A percentile compares a stretch with the other conserved stretches of the same genome.
These are phyloP conservation scores for Rhizopogon sp. DNA, from an alignment of 768 basidiomycete species.

Conservation along the genomic window DNA sequence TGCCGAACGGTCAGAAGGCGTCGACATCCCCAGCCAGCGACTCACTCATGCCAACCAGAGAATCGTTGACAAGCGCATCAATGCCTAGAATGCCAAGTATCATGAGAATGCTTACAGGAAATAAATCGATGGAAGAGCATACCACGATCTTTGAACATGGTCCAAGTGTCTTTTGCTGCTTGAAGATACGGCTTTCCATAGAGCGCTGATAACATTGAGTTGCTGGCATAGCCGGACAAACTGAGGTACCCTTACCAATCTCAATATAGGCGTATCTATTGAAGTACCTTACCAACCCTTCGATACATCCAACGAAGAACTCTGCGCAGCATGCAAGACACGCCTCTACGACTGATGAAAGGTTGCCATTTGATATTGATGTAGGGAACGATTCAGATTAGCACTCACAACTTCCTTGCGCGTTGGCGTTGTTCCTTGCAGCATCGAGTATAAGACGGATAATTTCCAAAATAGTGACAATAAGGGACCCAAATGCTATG, in stretches of 20 bases:
- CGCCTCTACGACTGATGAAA: constrained; percentile 56
- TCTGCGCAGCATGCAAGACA: constrained; percentile 75
- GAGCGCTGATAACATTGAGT: constrained; percentile 40
- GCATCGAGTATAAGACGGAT: constrained; percentile 56
- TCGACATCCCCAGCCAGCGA: not conserved
- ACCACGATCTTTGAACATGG: constrained; percentile 68
- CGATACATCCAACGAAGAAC: constrained; percentile 71
- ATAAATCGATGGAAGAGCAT: not conserved
- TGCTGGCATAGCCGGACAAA: not conserved
- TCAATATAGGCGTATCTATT: constrained; percentile 86
- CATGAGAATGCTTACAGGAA: not conserved
- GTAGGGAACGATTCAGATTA: not conserved
- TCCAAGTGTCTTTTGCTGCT: constrained; percentile 84
- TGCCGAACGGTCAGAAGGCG: constrained; percentile 17
- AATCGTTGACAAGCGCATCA: constrained; percentile 81
- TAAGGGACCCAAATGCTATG: constrained; percentile 80
- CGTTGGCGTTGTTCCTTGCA: constrained; percentile 52
- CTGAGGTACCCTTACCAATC: constrained; percentile 44
- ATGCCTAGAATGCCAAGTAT: constrained; percentile 31
- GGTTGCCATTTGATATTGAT: not conserved
- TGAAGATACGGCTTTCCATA: constrained; percentile 81
- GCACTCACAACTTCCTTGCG: constrained; percentile 60
- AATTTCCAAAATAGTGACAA: constrained; percentile 76
- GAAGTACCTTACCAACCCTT: constrained; percentile 70
- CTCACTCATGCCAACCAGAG: constrained; percentile 73